phyloP scores from a whole-genome alignment of 345 rosid genomes.

The Bruguiera parviflora region DNA sequence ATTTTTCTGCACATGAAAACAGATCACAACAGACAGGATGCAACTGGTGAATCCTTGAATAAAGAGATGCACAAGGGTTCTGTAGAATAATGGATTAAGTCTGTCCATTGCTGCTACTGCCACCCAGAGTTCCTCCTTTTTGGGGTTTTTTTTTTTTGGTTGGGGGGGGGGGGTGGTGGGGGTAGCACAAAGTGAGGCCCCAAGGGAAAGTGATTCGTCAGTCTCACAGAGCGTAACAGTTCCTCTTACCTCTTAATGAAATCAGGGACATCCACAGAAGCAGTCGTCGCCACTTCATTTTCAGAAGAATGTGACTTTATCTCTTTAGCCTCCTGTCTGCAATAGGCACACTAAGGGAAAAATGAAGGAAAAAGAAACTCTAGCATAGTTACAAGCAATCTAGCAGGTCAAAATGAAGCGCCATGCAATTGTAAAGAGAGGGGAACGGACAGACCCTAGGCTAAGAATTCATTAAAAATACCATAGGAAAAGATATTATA shows the following conservation, averaged over 20 bases:
- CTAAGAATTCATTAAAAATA: too few species aligned
- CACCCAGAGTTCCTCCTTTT: too few species aligned
- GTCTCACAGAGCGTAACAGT: neutral
- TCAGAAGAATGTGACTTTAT: conserved; percentile 32
- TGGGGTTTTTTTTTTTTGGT: too few species aligned
- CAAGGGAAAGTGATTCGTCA: too few species aligned
- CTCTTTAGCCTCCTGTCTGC: conserved; percentile 75
- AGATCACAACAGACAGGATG: neutral
- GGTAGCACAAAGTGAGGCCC: too few species aligned
- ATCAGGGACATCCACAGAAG: conserved; percentile 42
- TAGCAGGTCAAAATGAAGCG: neutral
- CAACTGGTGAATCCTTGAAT: neutral
- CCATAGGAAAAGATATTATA: too few species aligned
- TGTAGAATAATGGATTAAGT: too few species aligned
- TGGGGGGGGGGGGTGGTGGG: too few species aligned
- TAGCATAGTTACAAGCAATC: neutral
- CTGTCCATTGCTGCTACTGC: too few species aligned
- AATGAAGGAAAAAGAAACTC: neutral
- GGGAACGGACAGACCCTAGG: too few species aligned
- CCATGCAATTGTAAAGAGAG: neutral
- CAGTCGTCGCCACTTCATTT: conserved; percentile 14
- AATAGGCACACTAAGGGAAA: neutral
- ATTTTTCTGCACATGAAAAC: conserved; percentile 44
- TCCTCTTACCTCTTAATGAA: conserved; percentile 52
- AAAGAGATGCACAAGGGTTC: neutral